Evolutionary conservation across 805 yeast species (phyloP), one percentile per base, ranked within the genome.

Genomic region (Lachancea lanzarotensis): DNA sequence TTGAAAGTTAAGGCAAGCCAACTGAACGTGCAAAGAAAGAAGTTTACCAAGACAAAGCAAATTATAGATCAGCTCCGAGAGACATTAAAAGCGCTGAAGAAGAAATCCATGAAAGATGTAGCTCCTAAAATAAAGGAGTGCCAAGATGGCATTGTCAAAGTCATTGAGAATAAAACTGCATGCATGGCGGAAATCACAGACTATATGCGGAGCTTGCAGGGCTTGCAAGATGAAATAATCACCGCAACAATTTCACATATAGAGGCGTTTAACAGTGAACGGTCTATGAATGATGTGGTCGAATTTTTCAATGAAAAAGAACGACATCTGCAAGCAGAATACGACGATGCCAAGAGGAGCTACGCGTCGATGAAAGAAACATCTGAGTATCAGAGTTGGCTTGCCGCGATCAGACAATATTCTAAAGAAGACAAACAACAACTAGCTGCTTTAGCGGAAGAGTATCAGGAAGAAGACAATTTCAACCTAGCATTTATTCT

Each of bases 61-160:
- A 63, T 55, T 49, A 64, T 57, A 35, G 54, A 50, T 15, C 52
- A 53, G 40, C 54, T 64, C 42, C 51, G 62, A 36, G 62, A 63
- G 25, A 61, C 66, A 39, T 52, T 70, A 19, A 45, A 61, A 37
- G 56, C 53, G 35, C 48, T 72, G 17, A 66, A 68, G 45, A 51
- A 53, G 0, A 76, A 72, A 40, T 58, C 75, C 1, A 59, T 57
- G 20, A 62, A 59, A 42, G 81, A 77, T 51, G 68, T 70, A 41
- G 60, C 71, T 2, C 63, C 43, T 3, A 72, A 70, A 43, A 69
- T 70, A 4, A 55, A 55, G 13, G 62, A 60, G 9, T 56, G 68
- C 10, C 67, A 70, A 38, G 45, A 45, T 20, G 54, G 61, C 46
- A 57, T 70, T 4, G 46, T 51, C 15, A 26, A 46, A 0, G 37